Evolutionary conservation across 306 rosid genomes (phyloP), one percentile per base, ranked within the genome.

Genomic region (Urtica urens): DNA sequence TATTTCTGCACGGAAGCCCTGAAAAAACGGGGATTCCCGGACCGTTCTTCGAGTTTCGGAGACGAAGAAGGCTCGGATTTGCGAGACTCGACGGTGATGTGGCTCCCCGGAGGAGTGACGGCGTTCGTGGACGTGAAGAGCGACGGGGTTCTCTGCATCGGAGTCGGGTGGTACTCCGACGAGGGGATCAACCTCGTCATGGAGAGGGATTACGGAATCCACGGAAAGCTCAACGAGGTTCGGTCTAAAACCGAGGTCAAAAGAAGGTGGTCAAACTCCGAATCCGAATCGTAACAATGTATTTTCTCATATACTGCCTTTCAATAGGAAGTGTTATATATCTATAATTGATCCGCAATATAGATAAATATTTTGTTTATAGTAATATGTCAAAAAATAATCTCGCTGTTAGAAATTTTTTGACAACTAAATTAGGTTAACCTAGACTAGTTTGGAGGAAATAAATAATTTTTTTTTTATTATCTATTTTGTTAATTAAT

Each of bases 151-250:
- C 95, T 90, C 37, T 84, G 97, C 49, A 71, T 90, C 48, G 97
- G 97, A 46, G 87, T 79, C 44, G 93, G 95, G 23, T 90, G 97
- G 95, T 84, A 84, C 67, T 84, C 97, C 1, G 82, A 79, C 46
- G 97, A 90, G 75, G 95, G 97, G 50, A 71, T 90, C 61, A 90
- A 90, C 64, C 82, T 90, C 49, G 95, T 77, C 44, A 84, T 90
- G 93, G 97, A 90, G 58, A 74, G 97, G 77, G 95, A 84, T 71
- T 90, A 90, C 66, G 97, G 93, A 14, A 43, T 77, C 19, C 93
- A 90, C 71, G 97, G 95, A 30, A 78, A 74, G 59, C 95, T 90
- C 8, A 81, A 68, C 69, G 97, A 90, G 40, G 86, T 84, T 38
- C 67, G 93, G 40, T 81, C 46, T 29, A 90, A 84, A 68, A 33